Conservation (phyloP, 179 eudicot species). For the Monotropa hypopitys region DNA sequence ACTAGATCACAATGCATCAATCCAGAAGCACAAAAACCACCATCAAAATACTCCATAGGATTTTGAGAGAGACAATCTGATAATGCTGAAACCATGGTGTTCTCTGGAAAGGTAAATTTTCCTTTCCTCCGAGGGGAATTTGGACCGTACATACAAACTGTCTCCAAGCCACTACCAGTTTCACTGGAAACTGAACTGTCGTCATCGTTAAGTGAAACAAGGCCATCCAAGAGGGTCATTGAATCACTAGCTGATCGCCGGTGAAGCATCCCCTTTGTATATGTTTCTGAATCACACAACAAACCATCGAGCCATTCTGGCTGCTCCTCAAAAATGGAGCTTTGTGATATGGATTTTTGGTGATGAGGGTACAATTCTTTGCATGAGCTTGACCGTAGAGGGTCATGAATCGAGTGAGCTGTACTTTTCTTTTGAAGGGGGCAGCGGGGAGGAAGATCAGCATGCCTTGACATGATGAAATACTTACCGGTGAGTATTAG, state of each 20-base stretch:
- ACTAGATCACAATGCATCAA: constrained; percentile 14
- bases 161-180: constrained; percentile 22
- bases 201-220: constrained; percentile 16
- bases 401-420: constrained; percentile 1
- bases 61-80: constrained; percentile 28
- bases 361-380: constrained; percentile 16
- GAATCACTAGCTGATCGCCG: constrained; percentile 40
- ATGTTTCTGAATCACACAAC: constrained; percentile 26
- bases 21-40: constrained; percentile 15
- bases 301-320: constrained; percentile 44
- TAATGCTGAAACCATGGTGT: constrained; percentile 31
- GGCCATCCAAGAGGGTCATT: constrained; percentile 24
- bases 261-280: constrained; percentile 18
- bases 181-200: constrained; percentile 19
- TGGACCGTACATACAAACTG: constrained; percentile 44
- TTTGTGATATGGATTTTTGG: constrained; percentile 28
- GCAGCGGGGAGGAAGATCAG: constrained; percentile 56
- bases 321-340: constrained; percentile 32
- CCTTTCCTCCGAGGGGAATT: constrained; percentile 48
- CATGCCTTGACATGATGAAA: constrained; percentile 36
- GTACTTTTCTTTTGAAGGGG: constrained; percentile 32
- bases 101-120: constrained; percentile 25
- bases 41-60: constrained; percentile 21
- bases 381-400: neutral
- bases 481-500: neutral